Evolutionary conservation across 148 eudicot species (phyloP), one percentile per base, ranked within the genome.

Genomic region (Cornus suecica): DNA sequence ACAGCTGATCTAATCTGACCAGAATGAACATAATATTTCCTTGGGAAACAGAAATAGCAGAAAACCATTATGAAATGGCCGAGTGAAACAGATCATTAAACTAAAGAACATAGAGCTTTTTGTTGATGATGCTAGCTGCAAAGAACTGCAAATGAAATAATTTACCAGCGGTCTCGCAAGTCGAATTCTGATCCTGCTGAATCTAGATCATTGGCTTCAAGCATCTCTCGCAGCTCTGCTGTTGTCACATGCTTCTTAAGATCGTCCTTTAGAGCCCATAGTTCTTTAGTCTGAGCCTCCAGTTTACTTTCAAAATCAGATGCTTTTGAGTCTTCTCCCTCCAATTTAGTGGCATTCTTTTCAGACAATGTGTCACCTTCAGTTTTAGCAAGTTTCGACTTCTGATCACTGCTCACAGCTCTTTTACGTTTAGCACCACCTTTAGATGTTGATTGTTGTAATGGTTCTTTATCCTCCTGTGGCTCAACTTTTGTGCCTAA

Each of bases 241-340:
- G 90, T 84, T 23, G 90, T 77, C 66, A 95, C 97, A 77, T 90
- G 75, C 81, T 87, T 95, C 81, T 89, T 90, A 61, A 95, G 86
- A 84, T 88, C 85, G 78, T 95, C 99, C 85, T 95, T 95, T 66
- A 95, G 71, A 76, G 84, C 84, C 99, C 99, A 95, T 64, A 95
- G 76, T 73, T 85, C 88, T 84, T 78, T 95, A 37, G 81, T 78
- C 82, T 95, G 99, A 68, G 90, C 89, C 86, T 95, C 97, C 75
- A 95, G 65, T 80, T 81, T 87, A 48, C 70, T 84, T 63, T 91
- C 91, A 80, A 88, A 77, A 27, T 78, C 82, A 75, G 87, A 75
- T 30, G 81, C 78, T 63, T 74, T 73, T 37, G 42, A 37, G 42
- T 37, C 42, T 41, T 75, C 85, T 64, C 37, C 65, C 68, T 66